Base-by-base conservation (phyloP, 1,284 basidiomycete species). In the Austropuccinia psidii region DNA sequence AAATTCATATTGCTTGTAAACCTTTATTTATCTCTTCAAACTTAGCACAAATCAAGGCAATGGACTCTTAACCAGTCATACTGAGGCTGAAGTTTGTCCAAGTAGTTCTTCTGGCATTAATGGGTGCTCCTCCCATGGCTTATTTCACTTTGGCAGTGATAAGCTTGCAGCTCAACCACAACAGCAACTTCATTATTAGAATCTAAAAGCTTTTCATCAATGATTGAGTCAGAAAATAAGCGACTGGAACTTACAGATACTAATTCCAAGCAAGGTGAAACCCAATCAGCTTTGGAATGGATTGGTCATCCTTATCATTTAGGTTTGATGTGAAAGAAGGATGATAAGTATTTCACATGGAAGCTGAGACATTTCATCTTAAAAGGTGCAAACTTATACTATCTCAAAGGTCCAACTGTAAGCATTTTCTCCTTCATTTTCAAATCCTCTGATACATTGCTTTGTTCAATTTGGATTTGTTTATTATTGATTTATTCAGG, bases 261-360 rank as follows among this genome's bases (percentile, higher is more conserved):
- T n/a, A n/a, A n/a, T n/a, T n/a, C n/a, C 24, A 45, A 33, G 39
- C 68, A 77, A 35, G 64, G 54, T 21, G 58, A 60, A 13, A 76
- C 77, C 6, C 69, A 65, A 35, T 78, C 80, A 15, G 89, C 94
- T 45, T 81, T 95, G 60, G 87, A 90, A 75, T 90, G 93, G 82
- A 93, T 97, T 76, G 93, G 93, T 17, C 86, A 85, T 49, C 87
- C 91, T 17, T 93, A 97, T 82, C 87, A 90, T 80, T 84, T 85
- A 29, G 93, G 96, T 9, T 98, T 92, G 89, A 89, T 99, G 87
- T 86, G 90, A 80, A 99, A 98, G 85, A 91, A 89, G 82, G 91
- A 92, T 21, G 95, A 97, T 70, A 85, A 89, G 74, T 98, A 97
- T 82, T 93, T 91, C 79, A 85, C 86, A 17, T 98, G 95, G 96